phyloP scores from a whole-genome alignment of 768 basidiomycete genomes.

The Phaeotremella fagi region DNA sequence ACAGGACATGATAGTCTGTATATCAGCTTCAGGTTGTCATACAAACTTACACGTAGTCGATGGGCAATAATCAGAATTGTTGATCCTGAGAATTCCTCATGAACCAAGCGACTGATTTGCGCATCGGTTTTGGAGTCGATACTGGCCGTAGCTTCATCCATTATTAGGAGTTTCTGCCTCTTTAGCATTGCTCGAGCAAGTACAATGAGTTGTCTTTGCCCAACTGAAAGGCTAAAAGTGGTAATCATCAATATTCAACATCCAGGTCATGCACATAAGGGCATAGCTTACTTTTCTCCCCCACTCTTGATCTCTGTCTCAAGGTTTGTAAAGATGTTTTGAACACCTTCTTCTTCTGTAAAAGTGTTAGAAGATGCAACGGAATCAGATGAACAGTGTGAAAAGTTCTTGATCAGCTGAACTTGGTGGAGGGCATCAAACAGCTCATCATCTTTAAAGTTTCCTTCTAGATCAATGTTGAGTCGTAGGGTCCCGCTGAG shows the following conservation, averaged over 20 bases:
- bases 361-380: slow-evolving; percentile 12
- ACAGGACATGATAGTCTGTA: slow-evolving; percentile 42
- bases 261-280: too few relatives aligned
- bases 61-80: slow-evolving; percentile 46
- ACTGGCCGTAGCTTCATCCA: slow-evolving; percentile 43
- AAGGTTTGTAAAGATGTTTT: slow-evolving; percentile 39
- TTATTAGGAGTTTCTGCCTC: slow-evolving; percentile 35
- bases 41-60: slow-evolving; percentile 21
- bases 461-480: slow-evolving; percentile 42
- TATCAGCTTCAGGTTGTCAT: neutral
- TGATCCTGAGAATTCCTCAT: slow-evolving; percentile 31
- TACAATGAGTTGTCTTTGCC: slow-evolving; percentile 44
- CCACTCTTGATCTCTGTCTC: slow-evolving; percentile 38
- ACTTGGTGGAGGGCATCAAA: slow-evolving; percentile 40
- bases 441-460: slow-evolving; percentile 31
- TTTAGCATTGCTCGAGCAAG: slow-evolving; percentile 40
- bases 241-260: neutral
- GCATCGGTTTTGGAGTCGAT: slow-evolving; percentile 42
- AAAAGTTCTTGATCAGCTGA: slow-evolving; percentile 19
- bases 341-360: slow-evolving; percentile 3
- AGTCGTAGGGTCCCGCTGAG: slow-evolving; percentile 36
- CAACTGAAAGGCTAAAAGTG: slow-evolving; percentile 41
- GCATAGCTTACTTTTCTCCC: slow-evolving; percentile 35
- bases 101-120: slow-evolving; percentile 35
- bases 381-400: neutral